phyloP scores from a whole-genome alignment of 139 green algal genomes.

The Chlorella sorokiniana region DNA sequence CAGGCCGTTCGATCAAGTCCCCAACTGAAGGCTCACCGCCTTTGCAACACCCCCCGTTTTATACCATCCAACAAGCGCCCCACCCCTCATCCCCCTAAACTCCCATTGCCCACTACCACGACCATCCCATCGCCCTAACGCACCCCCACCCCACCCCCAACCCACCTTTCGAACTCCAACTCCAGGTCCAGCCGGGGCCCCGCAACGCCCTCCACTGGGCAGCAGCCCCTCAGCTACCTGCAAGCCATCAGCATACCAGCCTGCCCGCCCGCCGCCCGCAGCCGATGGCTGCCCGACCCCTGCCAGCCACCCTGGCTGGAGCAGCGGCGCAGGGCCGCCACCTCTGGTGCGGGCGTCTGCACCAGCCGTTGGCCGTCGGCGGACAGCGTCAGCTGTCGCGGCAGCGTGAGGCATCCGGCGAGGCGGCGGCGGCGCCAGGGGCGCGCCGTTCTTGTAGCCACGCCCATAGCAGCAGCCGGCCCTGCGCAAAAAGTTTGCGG shows the following conservation, averaged over 20 bases:
- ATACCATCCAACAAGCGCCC: no score
- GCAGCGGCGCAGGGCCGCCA: constrained; percentile 30
- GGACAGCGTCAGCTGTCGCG: constrained; percentile 59
- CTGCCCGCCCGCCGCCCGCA: background rate
- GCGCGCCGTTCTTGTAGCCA: constrained; percentile 87
- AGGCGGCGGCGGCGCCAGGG: constrained; percentile 66
- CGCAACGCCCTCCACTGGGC: background rate
- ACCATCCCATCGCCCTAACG: background rate
- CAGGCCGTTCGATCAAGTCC: background rate
- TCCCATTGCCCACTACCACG: background rate
- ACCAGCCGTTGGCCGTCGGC: constrained; percentile 43
- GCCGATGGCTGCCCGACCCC: background rate
- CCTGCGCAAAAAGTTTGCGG: constrained; percentile 37
- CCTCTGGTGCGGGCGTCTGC: constrained; percentile 52
- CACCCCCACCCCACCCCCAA: background rate
- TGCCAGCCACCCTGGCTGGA: background rate
- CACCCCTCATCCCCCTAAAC: background rate
- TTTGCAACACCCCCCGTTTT: background rate
- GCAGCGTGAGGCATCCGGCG: constrained; percentile 81
- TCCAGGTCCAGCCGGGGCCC: constrained; percentile 16
- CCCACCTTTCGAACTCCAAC: constrained; percentile 5
- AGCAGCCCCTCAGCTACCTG: constrained; percentile 24
- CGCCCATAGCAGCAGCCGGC: constrained; percentile 78
- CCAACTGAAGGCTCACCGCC: background rate
- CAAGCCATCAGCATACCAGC: constrained; percentile 4